Evolutionary conservation across 768 basidiomycete species (phyloP).

Genomic region (Dioszegia aurantiaca): DNA sequence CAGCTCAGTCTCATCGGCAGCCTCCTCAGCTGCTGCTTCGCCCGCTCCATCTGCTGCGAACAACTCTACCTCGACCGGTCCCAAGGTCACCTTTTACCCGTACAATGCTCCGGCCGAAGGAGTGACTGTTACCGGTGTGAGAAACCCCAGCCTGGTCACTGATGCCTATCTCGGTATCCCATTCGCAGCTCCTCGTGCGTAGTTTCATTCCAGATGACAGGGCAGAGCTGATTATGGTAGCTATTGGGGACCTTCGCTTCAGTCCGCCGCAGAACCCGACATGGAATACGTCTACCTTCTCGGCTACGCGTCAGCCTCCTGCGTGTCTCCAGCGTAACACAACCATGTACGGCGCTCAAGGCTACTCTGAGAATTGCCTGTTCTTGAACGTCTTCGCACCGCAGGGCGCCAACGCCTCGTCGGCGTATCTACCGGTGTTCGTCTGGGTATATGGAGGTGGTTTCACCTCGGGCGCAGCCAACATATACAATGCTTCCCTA

Average conservation of each 20-base stretch:
- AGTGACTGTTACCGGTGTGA: constrained; percentile 29
- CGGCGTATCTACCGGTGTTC: constrained; percentile 55
- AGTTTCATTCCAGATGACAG: not conserved
- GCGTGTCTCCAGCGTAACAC: constrained; percentile 41
- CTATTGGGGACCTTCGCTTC: constrained; percentile 40
- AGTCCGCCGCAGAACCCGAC: constrained; percentile 25
- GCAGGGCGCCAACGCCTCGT: constrained; percentile 30
- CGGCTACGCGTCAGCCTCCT: constrained; percentile 32
- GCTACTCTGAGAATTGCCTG: constrained; percentile 57
- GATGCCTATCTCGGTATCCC: constrained; percentile 48
- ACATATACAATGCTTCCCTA: constrained; percentile 50
- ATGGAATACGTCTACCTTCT: constrained; percentile 32
- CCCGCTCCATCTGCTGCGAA: not conserved
- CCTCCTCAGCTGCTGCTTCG: not conserved
- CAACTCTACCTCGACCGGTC: constrained; percentile 14
- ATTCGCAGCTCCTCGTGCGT: constrained; percentile 45
- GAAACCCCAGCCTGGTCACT: constrained; percentile 18
- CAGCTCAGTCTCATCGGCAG: not conserved
- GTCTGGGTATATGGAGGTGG: constrained; percentile 56
- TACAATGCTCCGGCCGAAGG: constrained; percentile 21
- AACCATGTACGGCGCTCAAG: constrained; percentile 1
- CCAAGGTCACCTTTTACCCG: constrained; percentile 35
- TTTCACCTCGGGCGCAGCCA: constrained; percentile 47
- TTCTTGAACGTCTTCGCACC: constrained; percentile 58
- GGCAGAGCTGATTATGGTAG: constrained; percentile 11